Conservation (phyloP, 2,329 filamentous ascomycete species). For the Cercospora sojina region DNA sequence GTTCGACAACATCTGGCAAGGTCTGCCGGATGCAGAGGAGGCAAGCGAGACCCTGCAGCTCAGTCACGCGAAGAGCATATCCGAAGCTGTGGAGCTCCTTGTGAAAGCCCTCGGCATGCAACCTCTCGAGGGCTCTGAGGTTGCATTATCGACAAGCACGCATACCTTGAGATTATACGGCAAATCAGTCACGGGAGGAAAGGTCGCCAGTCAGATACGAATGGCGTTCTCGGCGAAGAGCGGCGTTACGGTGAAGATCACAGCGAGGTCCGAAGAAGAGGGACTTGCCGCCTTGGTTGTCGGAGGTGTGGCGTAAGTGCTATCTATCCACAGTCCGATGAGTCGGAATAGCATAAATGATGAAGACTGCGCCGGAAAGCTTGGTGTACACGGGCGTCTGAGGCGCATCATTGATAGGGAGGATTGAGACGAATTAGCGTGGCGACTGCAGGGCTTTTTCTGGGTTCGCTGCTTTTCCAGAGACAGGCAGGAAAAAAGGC, state of each 20-base stretch:
- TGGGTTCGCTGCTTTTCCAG: neutral
- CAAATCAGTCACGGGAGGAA: conserved; percentile 88
- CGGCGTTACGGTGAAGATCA: conserved; percentile 94
- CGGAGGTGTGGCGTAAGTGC: conserved; percentile 71
- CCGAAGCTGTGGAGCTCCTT: conserved; percentile 92
- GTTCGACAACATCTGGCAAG: conserved; percentile 92
- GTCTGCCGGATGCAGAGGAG: conserved; percentile 72
- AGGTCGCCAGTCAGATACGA: conserved; percentile 80
- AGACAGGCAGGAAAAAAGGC: conserved; percentile 3
- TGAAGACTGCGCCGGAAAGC: neutral
- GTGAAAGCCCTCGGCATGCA: conserved; percentile 84
- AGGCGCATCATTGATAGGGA: neutral
- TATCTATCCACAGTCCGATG: neutral
- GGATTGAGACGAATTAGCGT: neutral
- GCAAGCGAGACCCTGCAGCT: conserved; percentile 88
- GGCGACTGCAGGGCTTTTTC: neutral
- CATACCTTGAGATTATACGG: conserved; percentile 95
- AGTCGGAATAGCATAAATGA: neutral
- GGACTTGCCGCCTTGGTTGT: conserved; percentile 82
- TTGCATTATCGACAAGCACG: conserved; percentile 81
- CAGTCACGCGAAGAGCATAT: conserved; percentile 84
- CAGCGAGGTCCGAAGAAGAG: conserved; percentile 87
- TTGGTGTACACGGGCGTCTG: conserved; percentile 4
- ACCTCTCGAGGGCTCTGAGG: conserved; percentile 89
- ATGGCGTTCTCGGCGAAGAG: conserved; percentile 94